Evolutionary conservation across 176 grass and related monocot genomes (phyloP), one percentile per base, ranked within the genome.

Genomic region (Phoenix dactylifera): DNA sequence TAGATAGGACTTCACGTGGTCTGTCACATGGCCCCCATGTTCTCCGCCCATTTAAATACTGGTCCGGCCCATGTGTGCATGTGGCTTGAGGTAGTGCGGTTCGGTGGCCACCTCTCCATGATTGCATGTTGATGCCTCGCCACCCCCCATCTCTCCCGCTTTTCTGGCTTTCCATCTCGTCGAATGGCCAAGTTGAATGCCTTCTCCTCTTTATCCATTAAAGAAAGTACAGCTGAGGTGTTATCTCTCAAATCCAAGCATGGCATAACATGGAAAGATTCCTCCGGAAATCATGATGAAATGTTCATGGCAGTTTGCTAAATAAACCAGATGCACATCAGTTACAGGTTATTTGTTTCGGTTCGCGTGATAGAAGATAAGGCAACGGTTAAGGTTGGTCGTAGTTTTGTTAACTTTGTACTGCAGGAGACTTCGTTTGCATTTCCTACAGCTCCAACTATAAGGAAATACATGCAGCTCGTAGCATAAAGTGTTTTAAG

Each of bases 181-280:
- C 28, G 28, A 7, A 30, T 6, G 28, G 28, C 28, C 28, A 30
- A 30, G 28, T 30, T 30, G 28, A 30, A 30, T 6, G 28, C 28
- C 28, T 2, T 44, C 35, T 39, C 32, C 7, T 12, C 12, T 44
- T 44, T 12, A 44, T 44, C 35, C 35, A 44, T 44, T 44, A 44
- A 44, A 44, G 10, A 44, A 28, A 12, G 35, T 44, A 44, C 35
- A n/a, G 24, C 16, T 29, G 49, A 66, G 63, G 23, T 66, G 63
- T 53, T 18, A 6, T 60, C 58, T 7, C 15, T 60, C 58, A 25
- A 25, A 16, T 29, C 6, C 6, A 15, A 35, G 58, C 58, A 60
- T 22, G 16, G 25, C 20, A 66, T 53, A 66, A 66, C 63, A 66
- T 66, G 63, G 49, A 52, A 50, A 54, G 63, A 66, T 66, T 66